phyloP scores from a whole-genome alignment of 1,139 yeast genomes.

The Chernovozyma sophiae-reginae region DNA sequence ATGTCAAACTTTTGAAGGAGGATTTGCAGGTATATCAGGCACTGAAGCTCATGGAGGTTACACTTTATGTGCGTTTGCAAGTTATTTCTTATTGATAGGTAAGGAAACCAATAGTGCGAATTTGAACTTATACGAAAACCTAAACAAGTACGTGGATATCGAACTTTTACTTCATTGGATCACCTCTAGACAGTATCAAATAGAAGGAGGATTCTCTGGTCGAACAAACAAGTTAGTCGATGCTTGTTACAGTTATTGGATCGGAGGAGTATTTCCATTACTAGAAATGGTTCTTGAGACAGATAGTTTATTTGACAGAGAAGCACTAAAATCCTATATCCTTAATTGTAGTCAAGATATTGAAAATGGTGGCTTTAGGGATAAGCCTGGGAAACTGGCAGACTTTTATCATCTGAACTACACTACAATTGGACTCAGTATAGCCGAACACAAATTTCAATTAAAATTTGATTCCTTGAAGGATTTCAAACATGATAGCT shows the following conservation, averaged over 20 bases:
- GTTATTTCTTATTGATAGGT: slow-evolving; percentile 48
- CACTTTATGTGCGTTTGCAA: slow-evolving; percentile 84
- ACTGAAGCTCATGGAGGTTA: slow-evolving; percentile 98
- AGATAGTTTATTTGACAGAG: slow-evolving; percentile 42
- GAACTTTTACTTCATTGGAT: slow-evolving; percentile 59
- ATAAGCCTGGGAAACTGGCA: slow-evolving; percentile 77
- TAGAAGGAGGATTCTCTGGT: slow-evolving; percentile 88
- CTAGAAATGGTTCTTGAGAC: slow-evolving; percentile 47
- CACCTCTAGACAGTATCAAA: slow-evolving; percentile 56
- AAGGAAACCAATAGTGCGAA: slow-evolving; percentile 9
- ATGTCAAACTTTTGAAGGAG: slow-evolving; percentile 95
- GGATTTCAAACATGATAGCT: slow-evolving; percentile 3
- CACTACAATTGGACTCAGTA: slow-evolving; percentile 70
- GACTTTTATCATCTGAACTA: slow-evolving; percentile 94
- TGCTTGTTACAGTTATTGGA: slow-evolving; percentile 96
- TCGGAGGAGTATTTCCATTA: slow-evolving; percentile 72
- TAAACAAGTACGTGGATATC: slow-evolving; percentile 28
- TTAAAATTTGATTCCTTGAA: slow-evolving; percentile 2
- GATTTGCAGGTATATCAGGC: slow-evolving; percentile 76
- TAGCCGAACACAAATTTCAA: slow-evolving; percentile 53
- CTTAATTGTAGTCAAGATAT: slow-evolving; percentile 67
- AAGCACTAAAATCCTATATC: slow-evolving; percentile 60
- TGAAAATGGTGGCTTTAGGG: slow-evolving; percentile 69
- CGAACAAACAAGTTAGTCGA: slow-evolving; percentile 92
- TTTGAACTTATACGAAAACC: slow-evolving; percentile 13